These are phyloP conservation scores for Fusarium subglutinans DNA, from an alignment of 2,329 filamentous ascomycete species.

Conservation along the genomic window DNA sequence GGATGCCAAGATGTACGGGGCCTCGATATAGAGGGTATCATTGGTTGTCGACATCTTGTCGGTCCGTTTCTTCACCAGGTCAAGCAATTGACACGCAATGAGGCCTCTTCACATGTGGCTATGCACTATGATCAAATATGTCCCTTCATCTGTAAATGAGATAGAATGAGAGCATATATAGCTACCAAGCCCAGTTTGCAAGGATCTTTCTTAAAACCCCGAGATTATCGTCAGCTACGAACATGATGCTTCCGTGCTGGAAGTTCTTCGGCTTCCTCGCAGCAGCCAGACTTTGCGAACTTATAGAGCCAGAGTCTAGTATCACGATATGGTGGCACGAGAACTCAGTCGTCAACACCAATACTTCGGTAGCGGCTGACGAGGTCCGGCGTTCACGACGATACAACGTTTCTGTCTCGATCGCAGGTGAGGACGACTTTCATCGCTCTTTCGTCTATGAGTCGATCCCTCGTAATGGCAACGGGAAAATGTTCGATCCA, in stretches of 20 bases:
- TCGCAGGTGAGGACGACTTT: not conserved
- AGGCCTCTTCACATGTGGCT: not conserved
- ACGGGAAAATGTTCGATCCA: not conserved
- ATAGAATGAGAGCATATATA: fast-evolving
- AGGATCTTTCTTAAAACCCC: fast-evolving
- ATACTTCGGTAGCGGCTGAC: not conserved
- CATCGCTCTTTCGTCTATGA: not conserved
- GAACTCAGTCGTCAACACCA: not conserved
- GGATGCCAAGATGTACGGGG: not conserved
- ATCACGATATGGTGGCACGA: not conserved
- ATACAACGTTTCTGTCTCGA: not conserved
- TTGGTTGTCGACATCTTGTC: fast-evolving
- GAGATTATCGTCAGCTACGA: fast-evolving
- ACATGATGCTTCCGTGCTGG: not conserved
- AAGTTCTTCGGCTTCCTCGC: not conserved
- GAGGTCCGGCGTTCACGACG: not conserved
- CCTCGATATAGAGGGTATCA: fast-evolving
- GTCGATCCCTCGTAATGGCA: not conserved
- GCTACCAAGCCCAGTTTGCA: not conserved
- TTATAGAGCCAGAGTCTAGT: fast-evolving
- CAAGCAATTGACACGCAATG: not conserved
- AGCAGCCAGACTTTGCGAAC: not conserved
- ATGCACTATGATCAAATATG: not conserved
- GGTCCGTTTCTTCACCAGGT: not conserved
- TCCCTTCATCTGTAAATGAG: not conserved